Evolutionary conservation across 192 early-diverging fungal species (phyloP), one percentile per base, ranked within the genome.

Genomic region (Anaeromyces robustus): DNA sequence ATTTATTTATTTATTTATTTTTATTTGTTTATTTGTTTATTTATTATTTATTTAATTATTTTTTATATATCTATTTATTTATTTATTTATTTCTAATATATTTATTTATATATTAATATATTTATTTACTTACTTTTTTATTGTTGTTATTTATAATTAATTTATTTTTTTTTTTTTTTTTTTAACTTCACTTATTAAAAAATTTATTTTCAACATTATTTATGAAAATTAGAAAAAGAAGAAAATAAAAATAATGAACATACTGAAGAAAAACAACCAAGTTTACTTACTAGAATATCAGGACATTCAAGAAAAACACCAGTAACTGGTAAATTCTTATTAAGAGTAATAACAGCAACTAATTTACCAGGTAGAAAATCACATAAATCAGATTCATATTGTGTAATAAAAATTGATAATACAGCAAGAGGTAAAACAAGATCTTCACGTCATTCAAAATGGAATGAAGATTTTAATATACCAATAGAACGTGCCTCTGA

Each of bases 401-500:
- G 52, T 86, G 59, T 98, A 94, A 92, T 91, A 90, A 81, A 95
- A 96, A 26, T 43, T 83, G 29, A 41, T 31, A 31, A 77, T 82
- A 31, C 81, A n/a, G 29, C 30, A 82, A 31, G 19, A 79, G 32
- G 82, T 22, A 68, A 68, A 68, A 68, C 52, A 26, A 68, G 52
- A 68, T 68, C 52, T n/a, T 68, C 52, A 68, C 52, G 59, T 30
- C 29, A 30, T 30, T 37, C 80, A 19, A 81, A 30, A 39, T 82
- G 82, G 81, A 32, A 30, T 39, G 34, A 82, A 52, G 92, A 94
- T 39, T 95, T 95, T 85, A 93, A 94, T 81, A 91, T 97, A 29
- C 87, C 90, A 78, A 93, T 99, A 34, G 94, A 97, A 81, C 94
- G 94, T 85, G 95, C 93, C 4, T 92, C 93, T 22, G 98, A 99